Conservation (phyloP, 148 eudicot genomes). For the Fagopyrum homotropicum region DNA sequence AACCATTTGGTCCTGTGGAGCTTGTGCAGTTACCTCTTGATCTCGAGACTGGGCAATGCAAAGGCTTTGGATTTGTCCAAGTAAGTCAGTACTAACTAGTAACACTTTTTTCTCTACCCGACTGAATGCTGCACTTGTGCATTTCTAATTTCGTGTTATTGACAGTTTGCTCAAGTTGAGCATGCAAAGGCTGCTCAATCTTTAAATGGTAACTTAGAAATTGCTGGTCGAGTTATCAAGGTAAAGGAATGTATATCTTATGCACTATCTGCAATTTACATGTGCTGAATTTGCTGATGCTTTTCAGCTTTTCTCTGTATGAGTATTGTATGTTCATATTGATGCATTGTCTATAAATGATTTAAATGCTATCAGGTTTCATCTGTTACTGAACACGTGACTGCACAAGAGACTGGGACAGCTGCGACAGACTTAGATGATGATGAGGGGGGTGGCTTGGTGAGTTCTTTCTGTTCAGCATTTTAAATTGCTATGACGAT, state of each 20-base stretch:
- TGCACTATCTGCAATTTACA: no score
- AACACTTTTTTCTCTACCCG: background rate
- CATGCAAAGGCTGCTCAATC: slow-evolving; percentile 86
- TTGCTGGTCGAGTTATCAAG: slow-evolving; percentile 95
- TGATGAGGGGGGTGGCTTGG: slow-evolving; percentile 99
- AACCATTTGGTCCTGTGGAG: slow-evolving; percentile 97
- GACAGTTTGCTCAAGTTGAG: slow-evolving; percentile 79
- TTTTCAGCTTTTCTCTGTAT: background rate
- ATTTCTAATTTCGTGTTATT: background rate
- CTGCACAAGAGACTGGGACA: slow-evolving; percentile 69
- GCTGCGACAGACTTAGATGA: slow-evolving; percentile 93
- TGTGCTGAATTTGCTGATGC: background rate
- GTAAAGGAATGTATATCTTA: slow-evolving; percentile 22
- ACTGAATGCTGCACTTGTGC: background rate
- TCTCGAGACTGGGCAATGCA: slow-evolving; percentile 96
- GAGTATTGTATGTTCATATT: background rate
- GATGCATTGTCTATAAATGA: background rate
- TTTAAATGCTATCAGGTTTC: slow-evolving; percentile 50
- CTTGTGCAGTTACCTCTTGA: slow-evolving; percentile 96
- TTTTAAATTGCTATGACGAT: background rate
- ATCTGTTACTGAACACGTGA: slow-evolving; percentile 80
- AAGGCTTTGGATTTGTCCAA: slow-evolving; percentile 98
- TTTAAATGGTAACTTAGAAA: slow-evolving; percentile 84
- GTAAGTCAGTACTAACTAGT: slow-evolving; percentile 47
- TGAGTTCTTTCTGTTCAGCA: slow-evolving; percentile 29